phyloP scores from a whole-genome alignment of 352 stramenopile genomes.

The Phytopythium cucurbitacearum region DNA sequence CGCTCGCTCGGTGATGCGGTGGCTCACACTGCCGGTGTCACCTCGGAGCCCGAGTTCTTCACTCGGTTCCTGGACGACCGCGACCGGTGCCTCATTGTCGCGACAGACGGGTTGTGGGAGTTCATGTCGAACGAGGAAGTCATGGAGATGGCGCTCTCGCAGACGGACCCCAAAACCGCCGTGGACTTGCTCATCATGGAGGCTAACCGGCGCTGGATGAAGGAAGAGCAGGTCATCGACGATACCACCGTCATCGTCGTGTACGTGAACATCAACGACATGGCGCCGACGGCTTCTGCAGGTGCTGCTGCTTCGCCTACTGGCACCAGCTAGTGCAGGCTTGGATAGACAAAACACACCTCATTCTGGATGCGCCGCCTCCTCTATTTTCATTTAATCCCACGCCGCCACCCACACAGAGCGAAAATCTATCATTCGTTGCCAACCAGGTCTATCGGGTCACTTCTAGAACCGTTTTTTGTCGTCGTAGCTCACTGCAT shows the following conservation, averaged over 20 bases:
- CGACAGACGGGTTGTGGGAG: slow-evolving; percentile 98
- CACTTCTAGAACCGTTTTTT: too few species aligned
- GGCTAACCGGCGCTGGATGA: slow-evolving; percentile 96
- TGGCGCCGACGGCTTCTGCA: neutral
- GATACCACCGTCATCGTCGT: slow-evolving; percentile 98
- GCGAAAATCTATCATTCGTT: neutral
- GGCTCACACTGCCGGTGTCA: slow-evolving; percentile 94
- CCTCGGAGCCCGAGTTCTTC: slow-evolving; percentile 94
- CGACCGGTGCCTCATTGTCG: slow-evolving; percentile 95
- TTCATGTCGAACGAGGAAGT: slow-evolving; percentile 98
- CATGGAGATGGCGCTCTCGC: slow-evolving; percentile 74
- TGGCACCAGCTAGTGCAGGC: neutral
- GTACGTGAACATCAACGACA: slow-evolving; percentile 77
- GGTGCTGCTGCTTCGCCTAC: neutral
- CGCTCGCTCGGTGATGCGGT: slow-evolving; percentile 95
- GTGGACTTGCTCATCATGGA: slow-evolving; percentile 95
- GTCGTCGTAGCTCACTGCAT: neutral
- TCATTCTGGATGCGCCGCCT: too few species aligned
- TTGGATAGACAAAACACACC: too few species aligned
- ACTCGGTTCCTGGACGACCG: slow-evolving; percentile 73
- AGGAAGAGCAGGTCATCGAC: slow-evolving; percentile 98
- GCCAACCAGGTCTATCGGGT: too few species aligned
- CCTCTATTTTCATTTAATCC: too few species aligned
- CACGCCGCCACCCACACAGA: neutral
- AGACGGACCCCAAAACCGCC: slow-evolving; percentile 74